Percentiles rank a stretch among this genome's conserved stretches.
These are phyloP conservation scores for Podila clonocystis DNA, from an alignment of 192 early-diverging fungal genomes.

Conservation along the genomic window DNA sequence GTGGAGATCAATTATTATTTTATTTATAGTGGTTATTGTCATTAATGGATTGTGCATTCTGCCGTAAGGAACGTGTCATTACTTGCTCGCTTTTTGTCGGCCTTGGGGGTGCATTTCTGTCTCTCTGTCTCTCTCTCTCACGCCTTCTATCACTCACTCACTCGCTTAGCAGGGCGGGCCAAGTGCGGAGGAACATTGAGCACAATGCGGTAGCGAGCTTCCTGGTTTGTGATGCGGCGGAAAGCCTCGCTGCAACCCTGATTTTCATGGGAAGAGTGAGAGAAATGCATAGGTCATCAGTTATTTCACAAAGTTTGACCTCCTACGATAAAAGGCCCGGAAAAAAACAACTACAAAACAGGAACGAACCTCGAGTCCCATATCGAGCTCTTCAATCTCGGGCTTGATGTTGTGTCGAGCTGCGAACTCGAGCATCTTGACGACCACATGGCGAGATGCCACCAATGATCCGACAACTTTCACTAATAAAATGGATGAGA, in stretches of 20 bases:
- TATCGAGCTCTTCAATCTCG: conserved; percentile 70
- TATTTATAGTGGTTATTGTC: no score
- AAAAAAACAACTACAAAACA: conserved; percentile 3
- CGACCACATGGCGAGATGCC: conserved; percentile 66
- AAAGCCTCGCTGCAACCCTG: conserved; percentile 68
- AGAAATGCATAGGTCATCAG: background rate
- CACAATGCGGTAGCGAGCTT: conserved; percentile 76
- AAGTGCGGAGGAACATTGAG: conserved; percentile 52
- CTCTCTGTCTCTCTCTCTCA: no score
- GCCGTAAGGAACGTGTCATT: no score
- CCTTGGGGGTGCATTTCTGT: no score
- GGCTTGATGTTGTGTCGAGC: conserved; percentile 73
- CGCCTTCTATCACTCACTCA: background rate
- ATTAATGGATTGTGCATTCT: no score
- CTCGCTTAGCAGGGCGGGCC: conserved; percentile 5
- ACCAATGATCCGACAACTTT: conserved; percentile 73
- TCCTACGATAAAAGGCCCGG: background rate
- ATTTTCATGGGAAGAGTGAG: background rate
- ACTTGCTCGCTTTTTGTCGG: no score
- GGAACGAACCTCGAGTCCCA: conserved; percentile 35
- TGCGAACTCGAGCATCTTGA: conserved; percentile 75
- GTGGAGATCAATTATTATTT: no score
- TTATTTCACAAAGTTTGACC: background rate
- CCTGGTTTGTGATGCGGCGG: conserved; percentile 59
- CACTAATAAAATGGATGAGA: conserved; percentile 14